These are phyloP conservation scores for Adansonia madagascariensis DNA, from an alignment of 441 rosid genomes.

Conservation along the genomic window DNA sequence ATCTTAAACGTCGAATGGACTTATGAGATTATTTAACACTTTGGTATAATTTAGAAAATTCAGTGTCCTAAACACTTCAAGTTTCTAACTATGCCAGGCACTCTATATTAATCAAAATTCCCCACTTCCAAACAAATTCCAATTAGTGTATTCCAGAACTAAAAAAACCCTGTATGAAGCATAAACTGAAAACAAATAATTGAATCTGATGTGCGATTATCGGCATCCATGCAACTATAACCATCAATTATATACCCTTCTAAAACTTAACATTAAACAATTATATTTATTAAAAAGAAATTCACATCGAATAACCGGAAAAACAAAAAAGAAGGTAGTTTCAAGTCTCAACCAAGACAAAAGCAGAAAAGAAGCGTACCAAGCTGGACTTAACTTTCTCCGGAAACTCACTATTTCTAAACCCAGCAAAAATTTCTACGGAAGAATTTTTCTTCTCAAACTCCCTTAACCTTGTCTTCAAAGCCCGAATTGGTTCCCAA, in stretches of 20 bases:
- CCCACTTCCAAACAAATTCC: neutral
- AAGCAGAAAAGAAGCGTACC: constrained; percentile 48
- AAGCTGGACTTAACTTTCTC: constrained; percentile 82
- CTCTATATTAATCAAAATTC: neutral
- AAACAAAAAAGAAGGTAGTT: neutral
- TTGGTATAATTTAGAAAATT: neutral
- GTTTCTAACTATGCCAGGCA: neutral
- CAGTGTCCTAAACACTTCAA: neutral
- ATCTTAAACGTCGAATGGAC: neutral
- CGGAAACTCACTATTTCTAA: constrained; percentile 67
- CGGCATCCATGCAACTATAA: neutral
- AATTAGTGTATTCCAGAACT: neutral
- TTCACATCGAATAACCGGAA: neutral
- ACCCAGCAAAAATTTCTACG: constrained; percentile 62
- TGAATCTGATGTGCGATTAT: neutral
- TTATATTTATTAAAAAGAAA: constrained; percentile 1
- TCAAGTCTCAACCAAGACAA: neutral
- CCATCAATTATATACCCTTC: neutral
- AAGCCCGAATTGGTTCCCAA: constrained; percentile 78
- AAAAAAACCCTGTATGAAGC: neutral
- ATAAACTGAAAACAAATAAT: neutral
- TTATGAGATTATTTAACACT: neutral
- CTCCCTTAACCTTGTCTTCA: constrained; percentile 68
- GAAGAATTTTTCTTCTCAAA: constrained; percentile 71
- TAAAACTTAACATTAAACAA: neutral